Evolutionary conservation across 2,329 filamentous ascomycete species (phyloP), one percentile per base, ranked within the genome.

Genomic region (Ophiostoma fasciatum): DNA sequence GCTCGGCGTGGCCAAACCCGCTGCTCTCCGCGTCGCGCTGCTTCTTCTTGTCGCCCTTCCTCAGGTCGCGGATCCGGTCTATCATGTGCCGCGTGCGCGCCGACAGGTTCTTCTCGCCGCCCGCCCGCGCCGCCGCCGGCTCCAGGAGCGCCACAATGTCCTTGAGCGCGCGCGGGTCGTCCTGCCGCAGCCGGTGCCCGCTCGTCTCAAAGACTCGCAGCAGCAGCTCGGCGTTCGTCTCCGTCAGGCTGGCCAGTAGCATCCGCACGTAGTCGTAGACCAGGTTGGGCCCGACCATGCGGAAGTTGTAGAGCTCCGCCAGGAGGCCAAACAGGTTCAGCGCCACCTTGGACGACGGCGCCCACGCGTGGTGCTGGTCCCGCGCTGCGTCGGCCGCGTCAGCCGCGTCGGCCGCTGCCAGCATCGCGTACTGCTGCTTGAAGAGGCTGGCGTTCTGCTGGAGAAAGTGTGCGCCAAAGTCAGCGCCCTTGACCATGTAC

Each of bases 21-120:
- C 71, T 68, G 5, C 70, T 70, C 13, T 74, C 76, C 4, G 41
- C 33, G 15, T 42, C 37, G 11, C 44, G 40, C 15, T 34, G 19
- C 12, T 78, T 75, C 56, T 88, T 94, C 51, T 87, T 68, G 41
- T 83, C 83, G 58, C 90, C 94, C 62, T 93, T 94, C 55, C 94
- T 94, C 21, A 98, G 66, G 49, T 94, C 83, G 40, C 82, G 84
- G 54, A 98, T 94, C 1, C 81, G 90, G 50, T 96, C 88, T 35
- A 98, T 82, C 87, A 96, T 96, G 58, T 94, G 94, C 46, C 82
- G 92, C 1, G 88, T 94, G 38, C 90, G 77, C 9, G 87, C 82
- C 2, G 85, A 88, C 20, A 94, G 62, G 15, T 75, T 79, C 11
- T 63, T 62, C 48, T 82, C 74, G 5, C 80, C 82, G 25, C 40